phyloP scores from a whole-genome alignment of 2,329 filamentous ascomycete species.

The Penicillium psychrosexuale region DNA sequence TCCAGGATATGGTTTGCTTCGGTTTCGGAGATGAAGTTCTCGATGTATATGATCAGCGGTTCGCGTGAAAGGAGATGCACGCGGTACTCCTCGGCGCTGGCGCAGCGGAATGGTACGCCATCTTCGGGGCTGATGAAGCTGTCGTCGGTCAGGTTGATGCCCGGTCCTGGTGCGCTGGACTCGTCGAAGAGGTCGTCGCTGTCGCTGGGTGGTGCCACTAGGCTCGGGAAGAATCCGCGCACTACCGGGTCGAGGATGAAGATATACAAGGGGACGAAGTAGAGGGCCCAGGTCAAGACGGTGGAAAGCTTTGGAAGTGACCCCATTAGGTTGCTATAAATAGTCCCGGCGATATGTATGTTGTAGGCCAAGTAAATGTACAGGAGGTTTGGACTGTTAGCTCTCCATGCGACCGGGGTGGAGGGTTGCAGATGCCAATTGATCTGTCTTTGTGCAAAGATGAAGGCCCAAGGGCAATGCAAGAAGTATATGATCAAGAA shows the following conservation, averaged over 20 bases:
- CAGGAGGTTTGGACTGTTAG: neutral
- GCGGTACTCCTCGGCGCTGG: slow-evolving; percentile 27
- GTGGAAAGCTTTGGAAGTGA: slow-evolving; percentile 30
- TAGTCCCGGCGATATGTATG: neutral
- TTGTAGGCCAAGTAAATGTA: neutral
- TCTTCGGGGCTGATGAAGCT: slow-evolving; percentile 37
- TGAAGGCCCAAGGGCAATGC: neutral
- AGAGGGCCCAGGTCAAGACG: slow-evolving; percentile 34
- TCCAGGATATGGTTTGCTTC: slow-evolving; percentile 53
- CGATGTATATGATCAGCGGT: slow-evolving; percentile 59
- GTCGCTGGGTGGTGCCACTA: slow-evolving; percentile 4
- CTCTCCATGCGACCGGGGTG: neutral
- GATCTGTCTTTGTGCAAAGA: neutral
- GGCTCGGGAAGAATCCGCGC: slow-evolving; percentile 24
- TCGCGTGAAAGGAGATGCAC: slow-evolving; percentile 52
- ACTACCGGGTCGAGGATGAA: slow-evolving; percentile 35
- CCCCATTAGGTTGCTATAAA: slow-evolving; percentile 19
- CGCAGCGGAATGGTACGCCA: slow-evolving; percentile 27
- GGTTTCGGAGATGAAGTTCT: slow-evolving; percentile 50
- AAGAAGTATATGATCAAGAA: neutral
- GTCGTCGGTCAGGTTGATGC: slow-evolving; percentile 29
- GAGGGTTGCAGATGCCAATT: neutral
- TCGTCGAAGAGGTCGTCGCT: slow-evolving; percentile 13
- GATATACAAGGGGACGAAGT: slow-evolving; percentile 38
- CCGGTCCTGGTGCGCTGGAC: slow-evolving; percentile 11